A percentile compares a stretch with the other conserved stretches of the same genome.
phyloP scores from a whole-genome alignment of 176 grass and related monocot species.

The Oryza nivara region DNA sequence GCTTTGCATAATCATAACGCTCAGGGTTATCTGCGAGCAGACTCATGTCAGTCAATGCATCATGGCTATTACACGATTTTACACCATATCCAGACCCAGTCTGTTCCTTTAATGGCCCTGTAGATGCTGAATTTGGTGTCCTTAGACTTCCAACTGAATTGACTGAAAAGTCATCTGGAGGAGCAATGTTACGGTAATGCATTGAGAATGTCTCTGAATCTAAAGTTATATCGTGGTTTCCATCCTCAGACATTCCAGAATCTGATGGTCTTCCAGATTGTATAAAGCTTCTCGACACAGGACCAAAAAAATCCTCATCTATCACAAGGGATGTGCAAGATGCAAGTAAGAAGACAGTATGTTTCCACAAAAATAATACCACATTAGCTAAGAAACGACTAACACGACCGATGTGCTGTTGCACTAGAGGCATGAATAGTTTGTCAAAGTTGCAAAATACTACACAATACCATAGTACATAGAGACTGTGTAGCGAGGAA shows the following conservation, averaged over 20 bases:
- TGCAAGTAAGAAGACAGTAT: conserved; percentile 27
- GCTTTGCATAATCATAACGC: conserved; percentile 52
- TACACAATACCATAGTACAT: not conserved
- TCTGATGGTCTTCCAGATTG: conserved; percentile 67
- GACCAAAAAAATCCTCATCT: conserved; percentile 96
- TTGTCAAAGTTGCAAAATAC: conserved; percentile 2
- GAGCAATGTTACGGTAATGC: conserved; percentile 69
- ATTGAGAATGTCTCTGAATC: conserved; percentile 87
- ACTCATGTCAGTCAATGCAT: conserved; percentile 65
- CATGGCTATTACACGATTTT: conserved; percentile 34
- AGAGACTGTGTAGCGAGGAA: not conserved
- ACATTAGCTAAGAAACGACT: conserved; percentile 17
- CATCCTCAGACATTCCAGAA: conserved; percentile 80
- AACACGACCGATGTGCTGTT: conserved; percentile 18
- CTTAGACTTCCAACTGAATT: conserved; percentile 66
- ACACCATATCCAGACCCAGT: conserved; percentile 49
- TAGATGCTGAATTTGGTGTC: conserved; percentile 40
- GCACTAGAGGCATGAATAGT: conserved; percentile 7
- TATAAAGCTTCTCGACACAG: conserved; percentile 86
- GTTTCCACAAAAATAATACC: conserved; percentile 11
- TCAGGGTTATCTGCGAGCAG: conserved; percentile 41
- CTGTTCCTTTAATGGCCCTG: conserved; percentile 26
- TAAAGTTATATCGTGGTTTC: conserved; percentile 77
- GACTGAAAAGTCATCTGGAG: conserved; percentile 58
- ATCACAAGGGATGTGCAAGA: conserved; percentile 18